Evolutionary conservation across 805 yeast species (phyloP).

Genomic region (Wickerhamia fluorescens): DNA sequence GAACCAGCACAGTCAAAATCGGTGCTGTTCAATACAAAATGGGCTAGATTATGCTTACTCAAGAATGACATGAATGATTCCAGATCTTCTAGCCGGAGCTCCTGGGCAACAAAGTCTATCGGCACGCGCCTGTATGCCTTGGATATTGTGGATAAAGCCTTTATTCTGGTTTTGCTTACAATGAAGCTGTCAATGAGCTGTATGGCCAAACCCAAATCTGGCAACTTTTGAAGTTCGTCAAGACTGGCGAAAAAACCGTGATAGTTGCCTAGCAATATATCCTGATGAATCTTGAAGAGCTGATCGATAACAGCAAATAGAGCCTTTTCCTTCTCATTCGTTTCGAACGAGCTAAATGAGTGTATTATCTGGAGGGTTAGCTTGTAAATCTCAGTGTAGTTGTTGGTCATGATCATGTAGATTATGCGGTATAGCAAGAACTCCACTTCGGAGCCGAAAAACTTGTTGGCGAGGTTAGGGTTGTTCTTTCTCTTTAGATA

Average conservation of each 20-base stretch:
- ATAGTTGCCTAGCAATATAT: constrained; percentile 39
- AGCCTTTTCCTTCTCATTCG: constrained; percentile 6
- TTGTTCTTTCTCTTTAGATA: constrained; percentile 25
- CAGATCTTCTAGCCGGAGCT: constrained; percentile 33
- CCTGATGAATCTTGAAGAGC: constrained; percentile 14
- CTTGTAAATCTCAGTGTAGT: constrained; percentile 47
- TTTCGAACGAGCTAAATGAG: constrained; percentile 3
- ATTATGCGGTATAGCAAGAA: constrained; percentile 67
- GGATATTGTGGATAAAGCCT: constrained; percentile 48
- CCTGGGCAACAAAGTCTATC: constrained; percentile 27
- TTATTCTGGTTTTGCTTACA: constrained; percentile 50
- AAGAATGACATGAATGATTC: constrained; percentile 37
- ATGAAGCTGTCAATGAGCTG: constrained; percentile 35
- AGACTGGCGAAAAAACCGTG: constrained; percentile 40
- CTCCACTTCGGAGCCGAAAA: constrained; percentile 39
- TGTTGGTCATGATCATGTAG: constrained; percentile 69
- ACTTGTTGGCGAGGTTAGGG: constrained; percentile 16
- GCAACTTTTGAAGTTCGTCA: constrained; percentile 5
- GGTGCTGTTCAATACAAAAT: constrained; percentile 12
- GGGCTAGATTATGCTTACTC: constrained; percentile 27
- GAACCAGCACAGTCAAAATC: constrained; percentile 27
- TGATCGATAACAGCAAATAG: constrained; percentile 10
- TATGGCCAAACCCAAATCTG: constrained; percentile 13
- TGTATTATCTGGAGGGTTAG: constrained; percentile 15
- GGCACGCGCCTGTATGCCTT: constrained; percentile 46